A percentile compares a stretch with the other conserved stretches of the same genome.
phyloP scores from a whole-genome alignment of 192 early-diverging fungal species.

The Kickxella alabastrina region DNA sequence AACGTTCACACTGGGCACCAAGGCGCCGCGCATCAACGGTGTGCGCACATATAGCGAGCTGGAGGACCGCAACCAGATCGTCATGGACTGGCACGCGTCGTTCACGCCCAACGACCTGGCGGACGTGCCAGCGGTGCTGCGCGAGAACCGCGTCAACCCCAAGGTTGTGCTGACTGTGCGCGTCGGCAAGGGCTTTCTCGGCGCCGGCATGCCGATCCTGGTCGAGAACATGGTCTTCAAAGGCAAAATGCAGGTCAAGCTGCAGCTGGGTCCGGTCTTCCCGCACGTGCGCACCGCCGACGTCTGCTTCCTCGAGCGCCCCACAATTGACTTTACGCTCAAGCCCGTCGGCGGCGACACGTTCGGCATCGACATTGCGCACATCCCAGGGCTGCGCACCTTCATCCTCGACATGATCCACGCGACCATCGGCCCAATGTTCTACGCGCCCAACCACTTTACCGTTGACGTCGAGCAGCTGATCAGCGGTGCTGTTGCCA shows the following conservation, averaged over 20 bases:
- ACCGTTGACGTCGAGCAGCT: conserved; percentile 74
- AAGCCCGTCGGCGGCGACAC: conserved; percentile 85
- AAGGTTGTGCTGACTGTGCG: conserved; percentile 83
- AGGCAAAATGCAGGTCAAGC: conserved; percentile 69
- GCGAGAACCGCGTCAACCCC: conserved; percentile 72
- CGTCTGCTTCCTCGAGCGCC: conserved; percentile 80
- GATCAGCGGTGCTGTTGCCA: conserved; percentile 64
- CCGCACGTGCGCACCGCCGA: conserved; percentile 85
- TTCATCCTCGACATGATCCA: conserved; percentile 75
- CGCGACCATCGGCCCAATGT: conserved; percentile 72
- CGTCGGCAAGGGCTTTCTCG: conserved; percentile 81
- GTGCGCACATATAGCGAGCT: conserved; percentile 67
- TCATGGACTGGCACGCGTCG: conserved; percentile 88
- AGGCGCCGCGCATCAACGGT: conserved; percentile 67
- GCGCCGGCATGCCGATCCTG: conserved; percentile 79
- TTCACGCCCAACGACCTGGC: conserved; percentile 80
- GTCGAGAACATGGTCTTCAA: conserved; percentile 82
- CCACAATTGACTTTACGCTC: conserved; percentile 82
- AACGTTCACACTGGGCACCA: conserved; percentile 75
- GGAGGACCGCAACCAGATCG: conserved; percentile 67
- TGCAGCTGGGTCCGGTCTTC: conserved; percentile 82
- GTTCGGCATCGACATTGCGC: conserved; percentile 82
- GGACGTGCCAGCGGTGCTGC: conserved; percentile 66
- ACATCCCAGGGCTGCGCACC: conserved; percentile 76
- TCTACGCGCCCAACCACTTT: conserved; percentile 80